Evolutionary conservation across 305 asterid species (phyloP).

Genomic region (Andrographis paniculata): DNA sequence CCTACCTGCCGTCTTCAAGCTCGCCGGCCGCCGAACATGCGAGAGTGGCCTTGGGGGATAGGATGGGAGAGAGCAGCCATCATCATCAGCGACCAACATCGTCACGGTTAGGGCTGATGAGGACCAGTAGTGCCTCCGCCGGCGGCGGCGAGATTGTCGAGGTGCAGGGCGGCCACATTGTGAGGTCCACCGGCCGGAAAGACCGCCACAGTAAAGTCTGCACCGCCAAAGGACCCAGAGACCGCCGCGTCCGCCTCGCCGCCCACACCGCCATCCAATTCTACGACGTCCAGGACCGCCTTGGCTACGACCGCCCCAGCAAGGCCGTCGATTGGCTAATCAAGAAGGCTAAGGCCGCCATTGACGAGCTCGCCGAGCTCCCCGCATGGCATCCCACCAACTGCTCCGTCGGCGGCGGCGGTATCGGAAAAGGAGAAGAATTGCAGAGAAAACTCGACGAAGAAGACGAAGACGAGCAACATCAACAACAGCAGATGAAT

Average conservation of each 20-base stretch:
- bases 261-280: constrained; percentile 83
- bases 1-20: constrained; percentile 15
- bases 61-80: constrained; percentile 30
- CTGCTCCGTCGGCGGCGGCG: constrained; percentile 20
- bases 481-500: constrained; percentile 4
- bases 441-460: constrained; percentile 12
- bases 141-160: constrained; percentile 57
- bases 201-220: constrained; percentile 77
- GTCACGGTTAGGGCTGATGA: constrained; percentile 25
- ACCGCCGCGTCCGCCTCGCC: constrained; percentile 67
- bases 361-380: constrained; percentile 52
- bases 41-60: constrained; percentile 23
- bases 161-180: constrained; percentile 71
- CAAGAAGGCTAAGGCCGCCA: constrained; percentile 56
- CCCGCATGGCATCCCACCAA: constrained; percentile 66
- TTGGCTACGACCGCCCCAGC: constrained; percentile 78
- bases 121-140: too few relatives aligned
- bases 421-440: constrained; percentile 17
- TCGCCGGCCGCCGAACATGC: constrained; percentile 34
- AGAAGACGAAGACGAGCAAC: constrained; percentile 7
- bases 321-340: constrained; percentile 85
- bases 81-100: constrained; percentile 14
- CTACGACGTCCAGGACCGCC: constrained; percentile 74
- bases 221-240: constrained; percentile 73
- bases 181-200: constrained; percentile 55